Conservation (phyloP, 2,329 filamentous ascomycete genomes). For the Pyrenophora teres region DNA sequence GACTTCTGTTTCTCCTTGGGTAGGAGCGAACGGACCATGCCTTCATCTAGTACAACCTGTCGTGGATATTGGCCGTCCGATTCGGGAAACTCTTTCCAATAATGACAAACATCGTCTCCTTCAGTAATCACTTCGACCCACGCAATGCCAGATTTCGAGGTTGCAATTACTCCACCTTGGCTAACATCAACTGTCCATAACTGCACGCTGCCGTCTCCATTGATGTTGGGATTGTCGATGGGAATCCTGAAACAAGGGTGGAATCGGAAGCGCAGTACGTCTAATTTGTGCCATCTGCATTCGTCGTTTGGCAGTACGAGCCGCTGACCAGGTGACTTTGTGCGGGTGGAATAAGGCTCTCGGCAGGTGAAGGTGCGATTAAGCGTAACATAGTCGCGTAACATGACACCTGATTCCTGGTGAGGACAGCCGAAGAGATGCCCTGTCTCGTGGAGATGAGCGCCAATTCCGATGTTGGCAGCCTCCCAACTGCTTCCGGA, state of each 20-base stretch:
- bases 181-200: conserved; percentile 83
- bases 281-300: conserved; percentile 88
- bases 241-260: conserved; percentile 90
- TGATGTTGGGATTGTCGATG: conserved; percentile 63
- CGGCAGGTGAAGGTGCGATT: conserved; percentile 81
- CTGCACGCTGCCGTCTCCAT: conserved; percentile 76
- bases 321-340: conserved; percentile 76
- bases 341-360: conserved; percentile 86
- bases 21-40: conserved; percentile 71
- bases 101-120: conserved; percentile 77
- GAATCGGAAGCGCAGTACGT: conserved; percentile 83
- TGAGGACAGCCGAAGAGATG: conserved; percentile 90
- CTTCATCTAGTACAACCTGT: conserved; percentile 75
- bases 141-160: conserved; percentile 79
- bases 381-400: conserved; percentile 81
- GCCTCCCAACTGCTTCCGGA: conserved; percentile 92
- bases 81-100: conserved; percentile 79
- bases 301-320: conserved; percentile 78
- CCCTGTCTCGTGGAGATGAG: conserved; percentile 88
- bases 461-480: conserved; percentile 92
- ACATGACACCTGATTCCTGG: conserved; percentile 90
- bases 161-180: conserved; percentile 77
- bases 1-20: conserved; percentile 74
- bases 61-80: conserved; percentile 66
- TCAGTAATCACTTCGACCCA: conserved; percentile 83